Percentiles rank a stretch among this genome's conserved stretches.
These are phyloP conservation scores for Nannochloris sp. DNA, from an alignment of 139 green algal genomes.

Conservation along the genomic window DNA sequence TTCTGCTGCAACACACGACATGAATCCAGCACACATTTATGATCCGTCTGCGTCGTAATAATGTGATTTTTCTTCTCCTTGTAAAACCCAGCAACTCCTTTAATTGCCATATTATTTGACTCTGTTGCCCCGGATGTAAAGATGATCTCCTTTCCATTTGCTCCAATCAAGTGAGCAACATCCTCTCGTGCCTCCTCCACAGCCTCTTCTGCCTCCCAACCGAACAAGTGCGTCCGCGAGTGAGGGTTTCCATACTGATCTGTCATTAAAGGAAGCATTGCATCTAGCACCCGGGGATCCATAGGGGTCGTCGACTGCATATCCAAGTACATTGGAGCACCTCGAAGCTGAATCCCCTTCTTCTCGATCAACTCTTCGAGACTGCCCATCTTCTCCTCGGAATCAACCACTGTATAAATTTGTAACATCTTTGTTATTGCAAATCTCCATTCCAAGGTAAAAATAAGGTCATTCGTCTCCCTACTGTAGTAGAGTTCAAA, in stretches of 20 bases:
- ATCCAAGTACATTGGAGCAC: slow-evolving; percentile 91
- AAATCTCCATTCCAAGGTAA: too few relatives aligned
- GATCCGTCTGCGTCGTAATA: slow-evolving; percentile 76
- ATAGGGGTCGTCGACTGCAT: slow-evolving; percentile 94
- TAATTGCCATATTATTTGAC: slow-evolving; percentile 96
- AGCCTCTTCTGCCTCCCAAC: slow-evolving; percentile 92
- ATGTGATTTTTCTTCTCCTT: slow-evolving; percentile 91
- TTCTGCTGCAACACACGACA: slow-evolving; percentile 82
- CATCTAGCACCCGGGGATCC: slow-evolving; percentile 89
- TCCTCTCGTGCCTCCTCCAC: slow-evolving; percentile 79
- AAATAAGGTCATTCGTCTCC: too few relatives aligned
- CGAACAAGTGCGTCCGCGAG: slow-evolving; percentile 92
- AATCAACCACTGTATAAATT: too few relatives aligned
- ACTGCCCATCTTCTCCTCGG: neutral
- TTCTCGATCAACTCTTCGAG: slow-evolving; percentile 51
- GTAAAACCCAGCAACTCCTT: slow-evolving; percentile 93
- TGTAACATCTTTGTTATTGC: too few relatives aligned
- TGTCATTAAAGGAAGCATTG: slow-evolving; percentile 93
- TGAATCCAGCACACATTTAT: slow-evolving; percentile 98
- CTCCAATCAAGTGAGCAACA: slow-evolving; percentile 78
- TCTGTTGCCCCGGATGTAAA: slow-evolving; percentile 97
- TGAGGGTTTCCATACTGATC: slow-evolving; percentile 96
- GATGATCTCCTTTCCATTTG: slow-evolving; percentile 95
- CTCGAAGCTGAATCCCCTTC: slow-evolving; percentile 84
- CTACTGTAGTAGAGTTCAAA: too few relatives aligned